Conservation (phyloP, 495 filamentous ascomycete species). For the Acidiella bohemica region DNA sequence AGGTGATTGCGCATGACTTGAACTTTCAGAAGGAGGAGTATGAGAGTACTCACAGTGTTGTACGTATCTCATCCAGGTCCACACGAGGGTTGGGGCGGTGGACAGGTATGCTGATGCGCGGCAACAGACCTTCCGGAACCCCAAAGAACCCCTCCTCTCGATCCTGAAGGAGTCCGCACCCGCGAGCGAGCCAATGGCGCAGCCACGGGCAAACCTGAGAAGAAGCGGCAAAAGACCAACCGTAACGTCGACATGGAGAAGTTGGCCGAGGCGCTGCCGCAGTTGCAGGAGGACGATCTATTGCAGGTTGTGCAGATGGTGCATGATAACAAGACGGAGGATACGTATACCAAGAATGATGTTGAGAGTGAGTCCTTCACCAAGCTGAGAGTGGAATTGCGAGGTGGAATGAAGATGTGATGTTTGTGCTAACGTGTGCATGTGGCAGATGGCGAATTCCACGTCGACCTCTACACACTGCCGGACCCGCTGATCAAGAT, state of each 20-base stretch:
- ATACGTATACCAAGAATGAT: constrained; percentile 95
- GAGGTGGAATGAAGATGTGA: too few species aligned
- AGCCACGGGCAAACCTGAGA: constrained; percentile 51
- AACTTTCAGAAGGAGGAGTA: constrained; percentile 77
- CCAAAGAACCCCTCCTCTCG: constrained; percentile 64
- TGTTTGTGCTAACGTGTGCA: too few species aligned
- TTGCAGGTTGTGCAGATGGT: constrained; percentile 94
- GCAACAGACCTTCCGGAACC: constrained; percentile 71
- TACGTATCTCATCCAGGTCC: constrained; percentile 34
- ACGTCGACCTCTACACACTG: constrained; percentile 92
- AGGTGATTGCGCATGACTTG: constrained; percentile 69
- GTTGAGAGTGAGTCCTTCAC: constrained; percentile 58
- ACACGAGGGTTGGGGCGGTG: too few species aligned
- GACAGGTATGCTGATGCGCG: too few species aligned
- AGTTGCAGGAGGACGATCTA: constrained; percentile 75
- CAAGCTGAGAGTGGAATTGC: too few species aligned
- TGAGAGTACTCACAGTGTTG: constrained; percentile 67
- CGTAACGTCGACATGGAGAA: constrained; percentile 80
- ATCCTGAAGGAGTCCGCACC: constrained; percentile 69
- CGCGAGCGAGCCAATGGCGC: constrained; percentile 44
- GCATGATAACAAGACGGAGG: constrained; percentile 82
- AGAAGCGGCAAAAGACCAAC: constrained; percentile 60
- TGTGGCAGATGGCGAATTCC: constrained; percentile 89
- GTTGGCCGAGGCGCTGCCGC: constrained; percentile 82
- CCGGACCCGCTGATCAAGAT: constrained; percentile 70